Base-by-base conservation (phyloP, 257 asterid genomes). In the Plantago ovata region DNA sequence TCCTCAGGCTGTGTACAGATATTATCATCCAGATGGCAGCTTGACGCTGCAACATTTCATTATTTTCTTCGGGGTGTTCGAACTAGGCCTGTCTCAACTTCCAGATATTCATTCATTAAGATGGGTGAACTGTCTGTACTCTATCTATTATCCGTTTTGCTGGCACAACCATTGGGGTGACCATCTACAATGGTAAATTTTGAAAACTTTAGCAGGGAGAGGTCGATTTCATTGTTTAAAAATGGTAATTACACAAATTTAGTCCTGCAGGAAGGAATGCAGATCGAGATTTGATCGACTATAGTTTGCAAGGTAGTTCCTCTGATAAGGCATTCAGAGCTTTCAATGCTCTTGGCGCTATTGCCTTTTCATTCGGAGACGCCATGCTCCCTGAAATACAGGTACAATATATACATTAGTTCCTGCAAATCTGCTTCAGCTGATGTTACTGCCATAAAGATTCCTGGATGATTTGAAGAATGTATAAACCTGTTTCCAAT, bases 301-400 rank as follows among this genome's bases (percentile, higher is more conserved):
- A 81, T 49, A 41, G 75, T 22, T 56, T 81, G 67, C 72, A 62
- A 43, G 84, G 81, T 32, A 81, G 76, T 65, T 56, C 79, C 4
- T 62, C 83, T 40, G 63, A 67, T n/a, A 78, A 64, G 63, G 71
- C 67, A 40, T 78, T 81, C 56, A 73, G 61, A 62, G 72, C 73
- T 53, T 81, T 81, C 72, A 81, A 69, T 56, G 81, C 85, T 66
- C 64, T 81, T 55, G 89, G 89, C 11, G 69, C 81, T 44, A 78
- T 81, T 48, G 89, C 89, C 60, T 81, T 81, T 69, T 81, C 89
- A 14, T 81, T 81, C 60, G 89, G 89, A 63, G 85, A 81, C 64
- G 89, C 89, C 21, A 81, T 81, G 83, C 89, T 81, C 66, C 89
- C 85, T 10, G 89, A 81, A 66, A 79, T 81, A 38, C 89, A 81